A percentile compares a stretch with the other conserved stretches of the same genome.
phyloP scores from a whole-genome alignment of 176 grass and related monocot species.

The bread wheat (Triticum aestivum) region IWGSC_CS_RefSeq_v2.1 NC_057806.1:664983681-664984180 shows the following conservation, averaged over 20 bases:
- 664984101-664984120: no score
- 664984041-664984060: background rate
- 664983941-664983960: background rate
- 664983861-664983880: background rate
- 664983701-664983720: background rate
- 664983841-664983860: background rate
- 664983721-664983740: constrained; percentile 1
- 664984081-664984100: no score
- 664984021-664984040: background rate
- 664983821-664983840: constrained; percentile 13
- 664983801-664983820: background rate
- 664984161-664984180: no score
- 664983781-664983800: background rate
- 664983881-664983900: background rate
- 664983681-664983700: background rate
- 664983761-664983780: background rate
- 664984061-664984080: no score
- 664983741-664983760: background rate
- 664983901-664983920: background rate
- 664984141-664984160: no score
- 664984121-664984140: no score
- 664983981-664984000: background rate
- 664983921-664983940: background rate
- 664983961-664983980: background rate
- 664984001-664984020: background rate